phyloP scores from a whole-genome alignment of 176 grass and related monocot genomes.

The Eragrostis nindensis region DNA sequence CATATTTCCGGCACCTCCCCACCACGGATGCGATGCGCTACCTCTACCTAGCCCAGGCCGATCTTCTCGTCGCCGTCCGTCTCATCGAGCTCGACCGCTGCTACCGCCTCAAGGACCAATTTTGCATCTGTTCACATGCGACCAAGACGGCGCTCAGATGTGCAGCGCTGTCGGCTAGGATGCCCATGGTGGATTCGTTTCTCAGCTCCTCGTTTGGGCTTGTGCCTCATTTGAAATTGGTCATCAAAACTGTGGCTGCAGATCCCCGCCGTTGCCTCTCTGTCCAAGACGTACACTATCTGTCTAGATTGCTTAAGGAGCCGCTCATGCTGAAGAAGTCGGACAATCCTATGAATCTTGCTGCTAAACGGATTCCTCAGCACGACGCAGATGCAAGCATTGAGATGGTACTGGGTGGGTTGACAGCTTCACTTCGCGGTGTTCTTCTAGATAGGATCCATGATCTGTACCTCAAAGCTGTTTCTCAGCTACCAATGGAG shows the following conservation, averaged over 20 bases:
- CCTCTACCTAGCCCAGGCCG: background rate
- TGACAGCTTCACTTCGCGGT: background rate
- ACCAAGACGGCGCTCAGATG: background rate
- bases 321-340: background rate
- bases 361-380: background rate
- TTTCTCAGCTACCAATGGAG: background rate
- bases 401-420: background rate
- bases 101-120: background rate
- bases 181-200: background rate
- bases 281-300: background rate
- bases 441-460: constrained; percentile 10
- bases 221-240: background rate
- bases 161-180: background rate
- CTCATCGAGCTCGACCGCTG: background rate
- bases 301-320: background rate
- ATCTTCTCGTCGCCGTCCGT: background rate
- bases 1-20: background rate
- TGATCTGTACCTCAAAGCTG: background rate
- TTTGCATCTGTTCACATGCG: background rate
- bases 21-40: background rate
- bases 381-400: background rate
- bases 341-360: background rate
- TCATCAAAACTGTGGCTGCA: background rate
- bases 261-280: background rate
- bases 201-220: background rate